Percentiles rank a stretch among this genome's conserved stretches.
Evolutionary conservation across 73 alveolate genomes (phyloP).

Genomic region (Tetrahymena elliotti): DNA sequence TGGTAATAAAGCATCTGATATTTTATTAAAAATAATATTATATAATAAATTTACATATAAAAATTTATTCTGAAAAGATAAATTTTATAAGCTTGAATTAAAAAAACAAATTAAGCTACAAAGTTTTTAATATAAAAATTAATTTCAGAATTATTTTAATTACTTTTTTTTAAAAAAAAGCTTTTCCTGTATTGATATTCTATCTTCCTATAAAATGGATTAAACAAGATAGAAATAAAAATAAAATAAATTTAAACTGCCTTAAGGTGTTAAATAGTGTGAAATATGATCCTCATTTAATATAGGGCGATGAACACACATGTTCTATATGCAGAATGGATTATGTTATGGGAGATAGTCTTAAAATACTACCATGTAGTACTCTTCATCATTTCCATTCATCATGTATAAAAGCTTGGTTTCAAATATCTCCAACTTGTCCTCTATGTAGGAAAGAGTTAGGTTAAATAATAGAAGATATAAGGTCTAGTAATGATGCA

Average conservation of each 20-base stretch:
- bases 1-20: neutral
- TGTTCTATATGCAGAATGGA: slow-evolving; percentile 12
- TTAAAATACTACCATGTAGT: neutral
- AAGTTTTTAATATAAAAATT: neutral
- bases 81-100: no score
- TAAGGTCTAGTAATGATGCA: neutral
- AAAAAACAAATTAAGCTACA: neutral
- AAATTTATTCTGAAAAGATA: no score
- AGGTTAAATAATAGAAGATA: neutral
- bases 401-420: slow-evolving; percentile 11
- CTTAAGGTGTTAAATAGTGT: neutral
- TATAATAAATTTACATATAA: no score
- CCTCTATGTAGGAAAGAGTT: slow-evolving; percentile 22
- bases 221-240: neutral
- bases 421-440: slow-evolving; percentile 4
- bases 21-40: no score
- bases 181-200: neutral
- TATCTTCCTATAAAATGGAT: neutral
- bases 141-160: neutral
- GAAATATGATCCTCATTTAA: slow-evolving; percentile 2
- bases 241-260: neutral
- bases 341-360: slow-evolving; percentile 3
- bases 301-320: slow-evolving; percentile 10
- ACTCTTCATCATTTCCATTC: slow-evolving; percentile 7
- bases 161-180: neutral